Conservation (phyloP, 1,284 basidiomycete genomes). For the Sporisorium sorghi region DNA sequence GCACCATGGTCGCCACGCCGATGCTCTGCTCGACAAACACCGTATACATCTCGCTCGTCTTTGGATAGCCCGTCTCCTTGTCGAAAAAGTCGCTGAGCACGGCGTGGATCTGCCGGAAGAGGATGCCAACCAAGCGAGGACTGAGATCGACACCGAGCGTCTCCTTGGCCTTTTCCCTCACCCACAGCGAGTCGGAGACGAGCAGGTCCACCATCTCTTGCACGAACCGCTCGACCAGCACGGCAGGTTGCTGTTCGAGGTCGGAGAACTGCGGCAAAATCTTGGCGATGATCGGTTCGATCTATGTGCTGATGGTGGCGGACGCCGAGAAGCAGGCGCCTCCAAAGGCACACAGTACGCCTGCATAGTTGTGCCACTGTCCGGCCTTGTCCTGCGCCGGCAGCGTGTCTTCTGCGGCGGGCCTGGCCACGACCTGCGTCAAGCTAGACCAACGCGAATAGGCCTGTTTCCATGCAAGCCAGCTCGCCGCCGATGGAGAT, state of each 20-base stretch:
- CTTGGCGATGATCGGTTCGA: constrained; percentile 27
- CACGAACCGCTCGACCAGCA: constrained; percentile 56
- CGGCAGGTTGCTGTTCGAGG: constrained; percentile 35
- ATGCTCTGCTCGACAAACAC: constrained; percentile 67
- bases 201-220: constrained; percentile 67
- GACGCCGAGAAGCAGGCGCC: constrained; percentile 73
- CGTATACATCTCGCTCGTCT: constrained; percentile 61
- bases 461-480: constrained; percentile 84
- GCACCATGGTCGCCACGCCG: constrained; percentile 58
- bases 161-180: constrained; percentile 67
- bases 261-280: constrained; percentile 38
- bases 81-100: constrained; percentile 67
- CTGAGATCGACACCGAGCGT: constrained; percentile 62
- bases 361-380: constrained; percentile 86
- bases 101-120: constrained; percentile 62
- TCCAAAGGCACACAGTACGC: constrained; percentile 82
- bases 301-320: constrained; percentile 17
- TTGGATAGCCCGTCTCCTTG: constrained; percentile 60
- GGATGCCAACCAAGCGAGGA: constrained; percentile 55
- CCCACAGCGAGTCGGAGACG: constrained; percentile 65
- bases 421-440: constrained; percentile 50
- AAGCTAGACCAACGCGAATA: constrained; percentile 78
- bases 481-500: constrained; percentile 76
- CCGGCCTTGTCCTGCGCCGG: constrained; percentile 61
- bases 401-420: constrained; percentile 75